Conservation (phyloP, 768 basidiomycete genomes). For the Pulveroboletus frians region DNA sequence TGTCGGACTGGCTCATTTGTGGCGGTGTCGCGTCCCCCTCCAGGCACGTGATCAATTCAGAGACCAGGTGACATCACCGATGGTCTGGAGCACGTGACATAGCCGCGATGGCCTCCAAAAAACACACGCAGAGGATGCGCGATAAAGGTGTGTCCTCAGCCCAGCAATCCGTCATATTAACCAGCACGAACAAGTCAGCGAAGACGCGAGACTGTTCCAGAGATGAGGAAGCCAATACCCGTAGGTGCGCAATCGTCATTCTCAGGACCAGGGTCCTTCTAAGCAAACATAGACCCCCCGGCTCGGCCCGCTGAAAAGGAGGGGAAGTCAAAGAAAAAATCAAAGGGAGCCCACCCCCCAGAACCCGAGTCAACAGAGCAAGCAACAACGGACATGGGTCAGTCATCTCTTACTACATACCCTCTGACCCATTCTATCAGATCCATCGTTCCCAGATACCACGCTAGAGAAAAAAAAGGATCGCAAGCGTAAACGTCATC, state of each 20-base stretch:
- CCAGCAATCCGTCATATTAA: constrained; percentile 2
- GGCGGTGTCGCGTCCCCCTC: constrained; percentile 17
- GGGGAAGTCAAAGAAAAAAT: constrained; percentile 15
- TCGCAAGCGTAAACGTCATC: constrained; percentile 24
- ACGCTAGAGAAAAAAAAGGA: constrained; percentile 15
- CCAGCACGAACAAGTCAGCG: constrained; percentile 13
- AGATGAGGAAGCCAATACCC: neutral
- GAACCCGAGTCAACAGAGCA: neutral
- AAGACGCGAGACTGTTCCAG: constrained; percentile 24
- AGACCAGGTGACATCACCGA: neutral
- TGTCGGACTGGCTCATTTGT: constrained; percentile 11
- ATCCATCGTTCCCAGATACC: constrained; percentile 2
- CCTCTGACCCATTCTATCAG: neutral
- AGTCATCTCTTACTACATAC: neutral
- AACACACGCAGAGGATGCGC: neutral
- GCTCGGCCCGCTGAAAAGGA: constrained; percentile 1
- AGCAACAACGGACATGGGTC: constrained; percentile 1
- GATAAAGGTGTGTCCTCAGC: constrained; percentile 19
- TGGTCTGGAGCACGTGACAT: too few species aligned
- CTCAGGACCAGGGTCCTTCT: neutral
- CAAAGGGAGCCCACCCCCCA: neutral
- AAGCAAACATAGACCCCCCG: constrained; percentile 1
- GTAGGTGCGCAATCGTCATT: neutral
- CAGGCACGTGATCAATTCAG: constrained; percentile 8
- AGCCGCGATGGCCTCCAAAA: constrained; percentile 1